Evolutionary conservation across 176 grass and related monocot genomes (phyloP), one percentile per base, ranked within the genome.

Genomic region (Musa itinerans): DNA sequence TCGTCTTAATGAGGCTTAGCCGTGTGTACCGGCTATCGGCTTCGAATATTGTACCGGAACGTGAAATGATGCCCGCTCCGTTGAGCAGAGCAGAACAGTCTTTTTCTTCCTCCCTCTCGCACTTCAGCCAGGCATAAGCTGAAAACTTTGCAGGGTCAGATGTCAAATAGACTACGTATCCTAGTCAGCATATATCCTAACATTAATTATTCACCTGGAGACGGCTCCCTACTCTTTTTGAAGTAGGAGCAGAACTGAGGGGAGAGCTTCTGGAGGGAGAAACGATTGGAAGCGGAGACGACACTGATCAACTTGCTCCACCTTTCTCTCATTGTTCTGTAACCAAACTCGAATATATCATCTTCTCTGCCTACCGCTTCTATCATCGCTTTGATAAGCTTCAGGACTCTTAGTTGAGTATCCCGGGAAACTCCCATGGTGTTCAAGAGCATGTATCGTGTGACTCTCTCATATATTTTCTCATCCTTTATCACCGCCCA

Each of bases 401-500:
- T 59, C 51, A 92, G 85, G 1, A 96, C 65, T 76, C 89, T 86
- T 19, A 90, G 65, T 82, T 96, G 93, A 19, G 85, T 90, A 54
- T 96, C 93, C 7, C 85, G 78, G 63, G 93, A 92, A 70, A 74
- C 71, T 50, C 85, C 87, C 83, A 92, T 79, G 57, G 50, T 88
- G 78, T 82, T 90, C 15, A 8, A 0, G 5, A 5, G 0, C 16
- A 84, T 14, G 81, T 96, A 92, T 1, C 52, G 0, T 0, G 7
- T 7, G 1, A 58, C 83, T 80, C 73, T 86, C 53, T 72, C 7
- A 29, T 88, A 87, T 9, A 92, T 83, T 0, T 75, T 68, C 50
- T 79, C 48, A 12, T 96, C 85, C 76, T 84, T 88, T 82, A 96
- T 88, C 81, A 92, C 61, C 78, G 89, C 93, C 89, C 93, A 96